Conservation (phyloP, 345 rosid genomes). For the Pseudoturritis turrita region DNA sequence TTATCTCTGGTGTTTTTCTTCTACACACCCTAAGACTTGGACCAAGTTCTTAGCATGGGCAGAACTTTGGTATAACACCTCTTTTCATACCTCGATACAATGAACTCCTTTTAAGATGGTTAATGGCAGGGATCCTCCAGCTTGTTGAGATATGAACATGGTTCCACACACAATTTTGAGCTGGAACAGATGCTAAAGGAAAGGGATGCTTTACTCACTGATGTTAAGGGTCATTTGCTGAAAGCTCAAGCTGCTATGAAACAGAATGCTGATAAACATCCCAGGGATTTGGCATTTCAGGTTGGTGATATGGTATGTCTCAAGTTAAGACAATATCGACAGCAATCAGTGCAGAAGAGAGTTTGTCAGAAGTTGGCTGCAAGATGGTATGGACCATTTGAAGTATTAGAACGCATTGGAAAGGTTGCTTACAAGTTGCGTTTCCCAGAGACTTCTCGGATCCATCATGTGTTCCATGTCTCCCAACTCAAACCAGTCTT, state of each 20-base stretch:
- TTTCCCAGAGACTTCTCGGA: fast-evolving
- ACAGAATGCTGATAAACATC: background rate
- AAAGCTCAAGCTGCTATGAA: background rate
- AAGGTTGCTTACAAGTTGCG: background rate
- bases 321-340: background rate
- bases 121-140: background rate
- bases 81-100: background rate
- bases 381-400: background rate
- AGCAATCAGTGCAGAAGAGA: background rate
- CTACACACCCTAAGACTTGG: background rate
- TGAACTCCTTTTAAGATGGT: background rate
- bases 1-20: background rate
- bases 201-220: background rate
- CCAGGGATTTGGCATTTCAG: fast-evolving
- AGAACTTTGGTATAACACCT: background rate
- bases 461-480: background rate
- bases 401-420: background rate
- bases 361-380: background rate
- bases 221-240: background rate
- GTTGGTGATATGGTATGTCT: background rate
- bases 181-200: background rate
- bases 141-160: fast-evolving
- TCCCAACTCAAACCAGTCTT: background rate
- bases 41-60: background rate
- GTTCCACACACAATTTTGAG: background rate